Base-by-base conservation (phyloP, 1,139 yeast species). In the Taphrina pruni region DNA sequence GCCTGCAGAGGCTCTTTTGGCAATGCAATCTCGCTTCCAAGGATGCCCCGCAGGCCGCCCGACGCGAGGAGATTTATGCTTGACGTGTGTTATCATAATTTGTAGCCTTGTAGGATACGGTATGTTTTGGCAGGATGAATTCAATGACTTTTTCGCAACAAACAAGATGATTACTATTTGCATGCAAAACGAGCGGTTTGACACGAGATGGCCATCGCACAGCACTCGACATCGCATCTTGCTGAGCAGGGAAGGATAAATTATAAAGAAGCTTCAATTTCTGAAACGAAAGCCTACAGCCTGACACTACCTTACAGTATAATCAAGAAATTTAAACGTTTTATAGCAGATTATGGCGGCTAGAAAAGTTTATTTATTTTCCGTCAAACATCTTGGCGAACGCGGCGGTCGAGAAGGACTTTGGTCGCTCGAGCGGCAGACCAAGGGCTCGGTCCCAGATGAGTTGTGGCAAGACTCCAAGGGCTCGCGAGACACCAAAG, bases 401-500 rank as follows among this genome's bases (percentile, higher is more conserved):
- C 77, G 79, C 80, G 77, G 79, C 82, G 68, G 83, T 81, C 67
- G 82, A 79, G 82, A 81, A 80, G 66, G 82, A 79, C 82, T 84
- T 85, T 76, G 88, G 88, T 76, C 88, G 83, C 78, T 86, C 88
- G 73, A 86, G 85, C 69, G 88, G 88, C 73, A 84, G 78, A 39
- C 88, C 88, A 58, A 82, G 78, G 64, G 85, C 83, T 71, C 88
- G 81, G 79, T 86, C 88, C 83, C 87, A 84, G 72, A 86, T 83
- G 76, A 85, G 79, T 78, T 86, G 88, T 56, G 87, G 82, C 57
- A 70, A 51, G 56, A 70, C 70, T 84, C 99, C 99, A 74, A 94
- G 87, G 71, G 98, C 97, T 84, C 99, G 89, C 74, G 98, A 88
- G 75, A 94, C 97, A 86, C 98, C 99, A 81, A 94, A 94, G 79